A percentile compares a stretch with the other conserved stretches of the same genome.
Conservation (phyloP, 805 yeast species). For the Wickerhamiella slavikovae region DNA sequence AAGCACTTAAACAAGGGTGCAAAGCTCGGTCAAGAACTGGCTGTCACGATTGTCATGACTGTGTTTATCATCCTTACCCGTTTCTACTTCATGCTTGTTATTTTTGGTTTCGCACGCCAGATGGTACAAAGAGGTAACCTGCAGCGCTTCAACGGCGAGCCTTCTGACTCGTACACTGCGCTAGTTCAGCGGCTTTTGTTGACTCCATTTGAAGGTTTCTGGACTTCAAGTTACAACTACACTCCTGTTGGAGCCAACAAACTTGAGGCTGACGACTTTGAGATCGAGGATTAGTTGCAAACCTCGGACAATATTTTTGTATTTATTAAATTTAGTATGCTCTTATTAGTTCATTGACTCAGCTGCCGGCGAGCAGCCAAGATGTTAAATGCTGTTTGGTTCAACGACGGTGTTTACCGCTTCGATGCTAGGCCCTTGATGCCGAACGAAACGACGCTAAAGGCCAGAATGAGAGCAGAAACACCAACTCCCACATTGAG, state of each 20-base stretch:
- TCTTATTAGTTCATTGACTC: background rate
- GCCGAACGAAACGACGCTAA: slow-evolving; percentile 53
- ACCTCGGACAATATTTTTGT: no score
- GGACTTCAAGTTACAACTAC: slow-evolving; percentile 14
- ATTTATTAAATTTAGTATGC: background rate
- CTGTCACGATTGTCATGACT: slow-evolving; percentile 30
- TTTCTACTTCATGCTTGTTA: slow-evolving; percentile 32
- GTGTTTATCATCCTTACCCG: slow-evolving; percentile 26
- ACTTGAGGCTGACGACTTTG: background rate
- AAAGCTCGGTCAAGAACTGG: slow-evolving; percentile 16
- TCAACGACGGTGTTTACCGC: no score
- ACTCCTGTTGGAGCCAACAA: slow-evolving; percentile 1
- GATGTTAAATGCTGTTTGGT: no score
- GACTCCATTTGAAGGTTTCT: slow-evolving; percentile 15
- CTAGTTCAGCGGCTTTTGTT: slow-evolving; percentile 14
- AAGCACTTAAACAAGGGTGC: slow-evolving; percentile 9
- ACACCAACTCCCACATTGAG: slow-evolving; percentile 70
- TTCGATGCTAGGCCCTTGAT: slow-evolving; percentile 17
- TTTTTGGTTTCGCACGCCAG: slow-evolving; percentile 34
- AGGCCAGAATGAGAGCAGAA: slow-evolving; percentile 62
- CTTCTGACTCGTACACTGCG: slow-evolving; percentile 15
- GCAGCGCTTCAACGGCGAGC: slow-evolving; percentile 17
- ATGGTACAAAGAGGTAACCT: slow-evolving; percentile 25
- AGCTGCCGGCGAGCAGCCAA: no score
- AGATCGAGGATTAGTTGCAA: background rate